Conservation (phyloP, 768 basidiomycete genomes). For the Lactifluus subvellereus region DNA sequence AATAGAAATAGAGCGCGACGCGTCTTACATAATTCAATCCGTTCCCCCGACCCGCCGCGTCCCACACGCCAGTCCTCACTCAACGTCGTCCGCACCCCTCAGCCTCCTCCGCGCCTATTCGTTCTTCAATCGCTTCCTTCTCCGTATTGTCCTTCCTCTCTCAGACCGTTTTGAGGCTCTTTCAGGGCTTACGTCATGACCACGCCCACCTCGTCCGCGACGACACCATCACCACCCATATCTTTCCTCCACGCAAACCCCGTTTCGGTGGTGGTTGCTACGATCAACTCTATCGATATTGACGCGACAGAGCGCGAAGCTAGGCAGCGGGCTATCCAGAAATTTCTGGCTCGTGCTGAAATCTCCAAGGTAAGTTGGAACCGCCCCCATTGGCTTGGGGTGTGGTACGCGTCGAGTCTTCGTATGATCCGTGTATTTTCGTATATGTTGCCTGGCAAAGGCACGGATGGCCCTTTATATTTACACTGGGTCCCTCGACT, state of each 20-base stretch:
- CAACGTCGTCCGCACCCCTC: constrained; percentile 6
- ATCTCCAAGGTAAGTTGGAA: constrained; percentile 63
- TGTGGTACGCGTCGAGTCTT: constrained; percentile 21
- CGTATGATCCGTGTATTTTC: constrained; percentile 16
- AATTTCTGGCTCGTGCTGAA: constrained; percentile 74
- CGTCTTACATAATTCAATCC: constrained; percentile 24
- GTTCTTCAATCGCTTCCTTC: neutral
- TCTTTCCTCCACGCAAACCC: constrained; percentile 47
- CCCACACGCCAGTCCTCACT: constrained; percentile 24
- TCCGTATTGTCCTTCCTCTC: neutral
- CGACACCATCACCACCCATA: constrained; percentile 74
- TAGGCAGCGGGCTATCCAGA: constrained; percentile 62
- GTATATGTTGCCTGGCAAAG: neutral
- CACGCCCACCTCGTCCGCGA: constrained; percentile 74
- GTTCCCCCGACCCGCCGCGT: constrained; percentile 23
- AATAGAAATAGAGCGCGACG: constrained; percentile 22
- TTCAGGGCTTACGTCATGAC: constrained; percentile 43
- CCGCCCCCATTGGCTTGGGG: constrained; percentile 23
- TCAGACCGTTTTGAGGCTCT: neutral
- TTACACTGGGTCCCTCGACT: neutral
- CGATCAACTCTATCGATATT: constrained; percentile 36
- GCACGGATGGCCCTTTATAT: neutral
- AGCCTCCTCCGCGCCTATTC: constrained; percentile 1
- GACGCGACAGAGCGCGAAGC: constrained; percentile 47
- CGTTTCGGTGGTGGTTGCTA: constrained; percentile 32